Evolutionary conservation across 305 asterid genomes (phyloP).

Genomic region (Solanum hybrid): DNA sequence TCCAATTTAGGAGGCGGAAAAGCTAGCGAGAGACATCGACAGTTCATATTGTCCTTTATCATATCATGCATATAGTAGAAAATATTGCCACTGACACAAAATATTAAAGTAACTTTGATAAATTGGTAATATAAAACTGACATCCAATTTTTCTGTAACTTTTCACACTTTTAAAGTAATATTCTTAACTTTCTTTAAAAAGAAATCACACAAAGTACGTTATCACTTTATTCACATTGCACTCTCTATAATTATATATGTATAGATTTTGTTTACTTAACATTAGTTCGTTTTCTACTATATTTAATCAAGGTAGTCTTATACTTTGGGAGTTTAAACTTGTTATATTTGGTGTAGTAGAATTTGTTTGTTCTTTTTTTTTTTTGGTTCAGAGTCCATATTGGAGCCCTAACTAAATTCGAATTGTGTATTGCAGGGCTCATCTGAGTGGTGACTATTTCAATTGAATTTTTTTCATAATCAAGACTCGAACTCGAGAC

Average conservation of each 20-base stretch:
- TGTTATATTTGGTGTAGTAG: neutral
- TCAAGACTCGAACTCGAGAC: fast-evolving
- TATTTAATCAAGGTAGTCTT: neutral
- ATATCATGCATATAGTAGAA: neutral
- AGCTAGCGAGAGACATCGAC: neutral
- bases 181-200: neutral
- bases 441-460: neutral
- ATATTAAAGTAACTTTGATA: neutral
- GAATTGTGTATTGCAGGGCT: fast-evolving
- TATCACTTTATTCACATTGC: neutral
- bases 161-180: neutral
- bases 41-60: neutral
- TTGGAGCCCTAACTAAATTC: fast-evolving
- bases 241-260: neutral
- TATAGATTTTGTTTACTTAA: neutral
- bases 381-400: neutral
- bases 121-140: neutral
- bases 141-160: neutral
- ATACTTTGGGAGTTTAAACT: neutral
- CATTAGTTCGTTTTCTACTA: neutral
- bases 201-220: neutral
- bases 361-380: too few relatives aligned
- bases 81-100: neutral
- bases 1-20: neutral
- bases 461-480: too few relatives aligned